These are phyloP conservation scores for Plasmodium cynomolgi DNA, from an alignment of 169 alveolate genomes.

Conservation along the genomic window DNA sequence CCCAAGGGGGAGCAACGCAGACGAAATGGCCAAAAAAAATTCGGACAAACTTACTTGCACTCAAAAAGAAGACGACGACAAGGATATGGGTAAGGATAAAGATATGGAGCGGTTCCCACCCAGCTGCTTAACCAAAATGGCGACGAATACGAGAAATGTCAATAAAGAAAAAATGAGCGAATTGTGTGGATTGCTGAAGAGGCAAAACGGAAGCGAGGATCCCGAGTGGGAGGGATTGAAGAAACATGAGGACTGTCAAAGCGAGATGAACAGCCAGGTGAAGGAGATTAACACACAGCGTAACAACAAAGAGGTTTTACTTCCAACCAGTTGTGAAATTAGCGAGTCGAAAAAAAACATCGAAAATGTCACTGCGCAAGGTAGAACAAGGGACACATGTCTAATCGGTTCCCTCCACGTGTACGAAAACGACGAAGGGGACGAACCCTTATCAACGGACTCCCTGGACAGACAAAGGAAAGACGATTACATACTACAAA, in stretches of 20 bases:
- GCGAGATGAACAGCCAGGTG: not conserved
- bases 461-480: not conserved
- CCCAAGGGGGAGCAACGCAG: not conserved
- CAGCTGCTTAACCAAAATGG: not conserved
- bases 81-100: not conserved
- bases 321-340: not conserved
- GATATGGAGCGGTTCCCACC: not conserved
- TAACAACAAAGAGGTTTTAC: not conserved
- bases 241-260: not conserved
- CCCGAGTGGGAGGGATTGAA: not conserved
- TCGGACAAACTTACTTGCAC: not conserved
- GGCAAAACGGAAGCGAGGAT: not conserved
- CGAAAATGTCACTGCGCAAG: not conserved
- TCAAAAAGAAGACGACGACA: not conserved
- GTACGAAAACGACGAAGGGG: not conserved
- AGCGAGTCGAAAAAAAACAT: not conserved
- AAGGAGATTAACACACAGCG: not conserved
- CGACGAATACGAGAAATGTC: constrained; percentile 32
- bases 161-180: constrained; percentile 1
- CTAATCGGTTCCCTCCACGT: not conserved
- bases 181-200: not conserved
- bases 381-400: not conserved
- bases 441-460: not conserved
- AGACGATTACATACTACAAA: constrained; percentile 6
- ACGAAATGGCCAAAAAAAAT: not conserved